phyloP scores from a whole-genome alignment of 345 rosid species.

The Salix exigua region DNA sequence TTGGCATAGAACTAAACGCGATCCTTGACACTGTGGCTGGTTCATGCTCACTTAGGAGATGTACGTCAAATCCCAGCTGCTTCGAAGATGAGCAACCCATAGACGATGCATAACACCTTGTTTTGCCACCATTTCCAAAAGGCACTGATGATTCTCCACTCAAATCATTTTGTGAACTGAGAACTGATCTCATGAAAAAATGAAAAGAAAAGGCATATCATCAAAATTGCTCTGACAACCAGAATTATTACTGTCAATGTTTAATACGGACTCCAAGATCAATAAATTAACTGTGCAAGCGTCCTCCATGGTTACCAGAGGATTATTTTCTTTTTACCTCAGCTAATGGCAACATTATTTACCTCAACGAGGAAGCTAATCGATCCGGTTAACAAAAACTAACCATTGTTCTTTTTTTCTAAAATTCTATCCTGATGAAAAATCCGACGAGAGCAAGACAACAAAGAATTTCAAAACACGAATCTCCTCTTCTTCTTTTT shows the following conservation, averaged over 20 bases:
- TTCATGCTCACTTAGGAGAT: slow-evolving; percentile 19
- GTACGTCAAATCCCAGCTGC: slow-evolving; percentile 29
- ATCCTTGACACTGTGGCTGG: slow-evolving; percentile 32
- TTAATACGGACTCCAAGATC: not conserved
- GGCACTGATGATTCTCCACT: slow-evolving; percentile 32
- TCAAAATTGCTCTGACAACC: not conserved
- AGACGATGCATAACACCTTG: slow-evolving; percentile 23
- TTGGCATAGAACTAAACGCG: slow-evolving; percentile 61
- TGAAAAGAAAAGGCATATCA: not conserved
- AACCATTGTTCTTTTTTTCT: no score
- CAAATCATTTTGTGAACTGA: slow-evolving; percentile 34
- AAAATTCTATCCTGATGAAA: not conserved
- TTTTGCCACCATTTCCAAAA: slow-evolving; percentile 29
- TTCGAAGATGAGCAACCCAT: slow-evolving; percentile 16
- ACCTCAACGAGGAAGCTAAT: no score
- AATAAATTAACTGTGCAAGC: not conserved
- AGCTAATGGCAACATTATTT: not conserved
- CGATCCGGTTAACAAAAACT: no score
- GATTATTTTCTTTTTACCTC: not conserved
- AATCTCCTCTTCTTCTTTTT: no score
- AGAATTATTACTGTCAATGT: not conserved
- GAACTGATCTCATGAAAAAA: slow-evolving; percentile 16
- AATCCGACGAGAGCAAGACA: not conserved
- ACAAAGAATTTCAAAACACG: no score
- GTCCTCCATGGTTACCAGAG: not conserved